Base-by-base conservation (phyloP, 2,329 filamentous ascomycete species). In the Hypoxylon sp. region DNA sequence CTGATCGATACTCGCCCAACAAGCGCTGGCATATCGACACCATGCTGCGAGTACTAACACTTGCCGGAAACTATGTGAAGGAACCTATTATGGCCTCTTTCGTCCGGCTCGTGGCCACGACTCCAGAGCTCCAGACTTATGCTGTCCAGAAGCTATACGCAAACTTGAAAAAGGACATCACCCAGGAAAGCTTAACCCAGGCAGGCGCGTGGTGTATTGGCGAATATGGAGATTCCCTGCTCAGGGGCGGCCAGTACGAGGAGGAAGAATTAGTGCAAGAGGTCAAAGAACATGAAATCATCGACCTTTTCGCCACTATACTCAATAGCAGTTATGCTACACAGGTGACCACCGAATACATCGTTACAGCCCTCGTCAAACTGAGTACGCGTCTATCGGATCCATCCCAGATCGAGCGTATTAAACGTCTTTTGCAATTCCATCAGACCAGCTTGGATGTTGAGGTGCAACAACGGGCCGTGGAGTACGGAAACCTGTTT, bases 21-120 rank as follows among this genome's bases (percentile, higher is more conserved):
- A 98, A 98, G 81, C 87, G 96, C 76, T 99, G 96, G 96, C 96
- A 99, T 77, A 91, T 98, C 71, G 96, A 99, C 75, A 99, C 96
- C 2, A 97, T 99, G 90, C 84, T 99, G 56, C 88, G 96, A 20
- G 93, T 99, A 22, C 80, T 99, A 72, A 97, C 94, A 62, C 84
- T 99, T 70, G 96, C 96, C 54, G 96, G 96, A 48, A 97, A 96
- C 79, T 97, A 96, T 74, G 94, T 99, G 71, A 98, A 97, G 78
- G 96, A 99, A 78, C 96, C 96, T 72, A 99, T 99, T 64, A 80
- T 99, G 61, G 97, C 96, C 0, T 98, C 96, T 0, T 98, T 99
- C 76, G 91, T 99, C 64, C 91, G 96, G 50, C 87, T 99, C 2
- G 95, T 99, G 69, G 96, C 96, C 12, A 98, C 95, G 0, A 97